Evolutionary conservation across 2,329 filamentous ascomycete genomes (phyloP).

Genomic region (Hirsutella minnesotensis): DNA sequence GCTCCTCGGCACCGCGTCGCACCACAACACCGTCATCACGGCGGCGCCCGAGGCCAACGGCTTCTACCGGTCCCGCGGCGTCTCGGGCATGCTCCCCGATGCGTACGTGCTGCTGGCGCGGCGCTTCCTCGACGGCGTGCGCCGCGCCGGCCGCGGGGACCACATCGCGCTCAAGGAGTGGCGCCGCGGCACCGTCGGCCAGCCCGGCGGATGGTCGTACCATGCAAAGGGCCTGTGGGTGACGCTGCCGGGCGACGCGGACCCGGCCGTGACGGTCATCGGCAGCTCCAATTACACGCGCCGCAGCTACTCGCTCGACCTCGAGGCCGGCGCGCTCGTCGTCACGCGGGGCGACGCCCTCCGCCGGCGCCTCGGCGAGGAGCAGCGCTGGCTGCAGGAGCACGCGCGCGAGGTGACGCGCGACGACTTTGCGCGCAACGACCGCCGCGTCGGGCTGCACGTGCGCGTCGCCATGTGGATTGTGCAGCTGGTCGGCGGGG

Average conservation of each 20-base stretch:
- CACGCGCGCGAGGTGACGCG: constrained; percentile 57
- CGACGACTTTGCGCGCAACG: constrained; percentile 69
- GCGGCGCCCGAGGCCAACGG: constrained; percentile 91
- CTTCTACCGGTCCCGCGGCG: constrained; percentile 78
- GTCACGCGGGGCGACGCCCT: constrained; percentile 66
- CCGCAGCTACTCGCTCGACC: constrained; percentile 79
- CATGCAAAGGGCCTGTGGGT: constrained; percentile 96
- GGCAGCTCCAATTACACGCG: constrained; percentile 96
- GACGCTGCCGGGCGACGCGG: constrained; percentile 51
- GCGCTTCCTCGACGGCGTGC: constrained; percentile 57
- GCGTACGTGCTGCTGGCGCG: constrained; percentile 85
- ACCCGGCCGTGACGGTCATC: constrained; percentile 69
- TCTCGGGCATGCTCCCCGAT: constrained; percentile 81
- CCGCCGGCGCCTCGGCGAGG: constrained; percentile 61
- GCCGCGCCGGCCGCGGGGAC: constrained; percentile 31
- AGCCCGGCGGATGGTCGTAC: constrained; percentile 87
- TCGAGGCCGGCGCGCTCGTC: constrained; percentile 81
- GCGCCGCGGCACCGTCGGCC: constrained; percentile 68
- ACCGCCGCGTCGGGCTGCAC: constrained; percentile 73
- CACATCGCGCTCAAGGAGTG: constrained; percentile 75
- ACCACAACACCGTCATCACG: constrained; percentile 72
- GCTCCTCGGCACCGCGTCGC: constrained; percentile 60
- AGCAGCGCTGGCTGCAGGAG: constrained; percentile 70
- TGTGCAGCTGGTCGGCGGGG: constrained; percentile 73
- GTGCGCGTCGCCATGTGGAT: constrained; percentile 92